Percentiles rank a stretch among this genome's conserved stretches.
Conservation (phyloP, 768 basidiomycete species). For the Suillus ampliporus region DNA sequence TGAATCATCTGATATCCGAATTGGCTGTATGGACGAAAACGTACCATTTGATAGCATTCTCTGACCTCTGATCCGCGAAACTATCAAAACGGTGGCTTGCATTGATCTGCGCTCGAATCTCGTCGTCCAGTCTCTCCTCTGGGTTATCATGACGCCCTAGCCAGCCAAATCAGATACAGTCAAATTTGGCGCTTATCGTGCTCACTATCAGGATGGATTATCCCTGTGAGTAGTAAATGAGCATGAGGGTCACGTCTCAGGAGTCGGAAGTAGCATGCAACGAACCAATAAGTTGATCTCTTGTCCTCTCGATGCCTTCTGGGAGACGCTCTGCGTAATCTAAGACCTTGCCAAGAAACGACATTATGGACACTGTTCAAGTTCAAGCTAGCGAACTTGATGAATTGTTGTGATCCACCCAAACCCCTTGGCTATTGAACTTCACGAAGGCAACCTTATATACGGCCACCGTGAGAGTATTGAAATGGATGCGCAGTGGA, state of each 20-base stretch:
- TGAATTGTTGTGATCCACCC: background rate
- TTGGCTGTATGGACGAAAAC: slow-evolving; percentile 17
- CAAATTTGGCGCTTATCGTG: background rate
- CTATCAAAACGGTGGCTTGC: slow-evolving; percentile 82
- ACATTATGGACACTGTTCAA: slow-evolving; percentile 36
- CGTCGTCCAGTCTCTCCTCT: slow-evolving; percentile 72
- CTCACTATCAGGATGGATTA: slow-evolving; percentile 43
- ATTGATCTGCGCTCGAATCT: slow-evolving; percentile 75
- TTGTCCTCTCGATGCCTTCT: slow-evolving; percentile 43
- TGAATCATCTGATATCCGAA: slow-evolving; percentile 9
- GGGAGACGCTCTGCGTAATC: slow-evolving; percentile 42
- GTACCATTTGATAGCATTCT: slow-evolving; percentile 85
- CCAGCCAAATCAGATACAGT: background rate
- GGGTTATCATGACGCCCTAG: slow-evolving; percentile 75
- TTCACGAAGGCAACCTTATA: background rate
- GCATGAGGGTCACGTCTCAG: background rate
- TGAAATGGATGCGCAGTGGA: no score
- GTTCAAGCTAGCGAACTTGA: no score
- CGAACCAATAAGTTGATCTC: slow-evolving; percentile 43
- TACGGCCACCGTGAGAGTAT: slow-evolving; percentile 3
- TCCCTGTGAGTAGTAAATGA: slow-evolving; percentile 25
- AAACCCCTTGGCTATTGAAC: background rate
- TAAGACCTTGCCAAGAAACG: slow-evolving; percentile 45
- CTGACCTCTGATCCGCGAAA: slow-evolving; percentile 75
- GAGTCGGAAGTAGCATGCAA: background rate